Base-by-base conservation (phyloP, 1,284 basidiomycete species). In the Mrakiaceae sp. region DNA sequence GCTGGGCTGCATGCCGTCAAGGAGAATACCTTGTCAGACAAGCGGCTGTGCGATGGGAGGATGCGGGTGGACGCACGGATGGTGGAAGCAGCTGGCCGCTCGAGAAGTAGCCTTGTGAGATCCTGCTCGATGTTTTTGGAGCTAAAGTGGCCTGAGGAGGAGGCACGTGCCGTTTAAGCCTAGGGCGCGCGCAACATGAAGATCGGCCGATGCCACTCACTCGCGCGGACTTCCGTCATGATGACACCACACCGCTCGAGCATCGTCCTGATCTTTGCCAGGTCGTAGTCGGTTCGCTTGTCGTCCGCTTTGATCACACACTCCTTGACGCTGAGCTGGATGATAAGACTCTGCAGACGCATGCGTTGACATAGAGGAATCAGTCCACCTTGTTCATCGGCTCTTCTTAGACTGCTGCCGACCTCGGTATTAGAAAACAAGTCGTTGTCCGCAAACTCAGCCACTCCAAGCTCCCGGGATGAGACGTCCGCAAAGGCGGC, bases 321-420 rank as follows among this genome's bases (percentile, higher is more conserved):
- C 76, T 99, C 96, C 74, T 98, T 98, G 55, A 94, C 91, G 2
- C 91, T 94, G 1, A 98, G 83, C 75, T 98, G 96, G 67, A 98
- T 98, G 58, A 98, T 79, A 12, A 98, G 82, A 3, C 91, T 94
- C 90, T 96, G 72, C 43, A 57, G 27, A 27, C 27, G 27, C 27
- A 27, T 27, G 27, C 27, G 27, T 27, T 27, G 27, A 27, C 27
- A 27, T 27, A 27, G 27, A 27, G 48, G 49, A n/a, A 27, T 42
- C 64, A 44, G 48, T 11, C 5, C 3, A 27, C 3, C 56, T 62
- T 67, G 27, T 27, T 27, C 27, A 27, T 27, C 27, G 27, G 27
- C 27, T 27, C 27, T 27, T 27, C 27, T 27, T 27, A 27, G 27
- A 27, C 27, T 27, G 27, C 27, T 27, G 27, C 77, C 58, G 64